These are phyloP conservation scores for Wallacemonas sp. DNA, from an alignment of 208 protist species.

Conservation along the genomic window DNA sequence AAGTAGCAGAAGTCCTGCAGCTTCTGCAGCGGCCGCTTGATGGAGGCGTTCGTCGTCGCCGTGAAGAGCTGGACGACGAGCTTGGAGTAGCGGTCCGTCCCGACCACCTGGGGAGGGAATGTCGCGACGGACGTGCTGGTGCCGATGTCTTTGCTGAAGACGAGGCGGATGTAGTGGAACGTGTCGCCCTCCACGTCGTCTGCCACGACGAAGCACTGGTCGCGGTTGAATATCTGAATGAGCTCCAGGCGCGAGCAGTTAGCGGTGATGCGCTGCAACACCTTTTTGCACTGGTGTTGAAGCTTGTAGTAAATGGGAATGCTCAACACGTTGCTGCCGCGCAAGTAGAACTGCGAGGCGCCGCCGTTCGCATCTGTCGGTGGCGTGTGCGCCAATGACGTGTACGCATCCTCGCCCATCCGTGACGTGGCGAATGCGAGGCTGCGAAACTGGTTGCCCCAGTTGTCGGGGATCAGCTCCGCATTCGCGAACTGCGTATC, in stretches of 20 bases:
- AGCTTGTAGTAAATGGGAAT: constrained; percentile 91
- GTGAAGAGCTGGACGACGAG: constrained; percentile 87
- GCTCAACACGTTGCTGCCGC: constrained; percentile 60
- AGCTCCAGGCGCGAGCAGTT: constrained; percentile 81
- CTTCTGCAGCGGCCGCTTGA: constrained; percentile 72
- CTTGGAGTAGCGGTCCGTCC: constrained; percentile 61
- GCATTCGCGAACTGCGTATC: constrained; percentile 76
- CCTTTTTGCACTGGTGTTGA: constrained; percentile 86
- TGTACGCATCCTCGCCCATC: constrained; percentile 7
- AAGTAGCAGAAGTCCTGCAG: constrained; percentile 87
- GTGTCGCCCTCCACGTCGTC: constrained; percentile 78
- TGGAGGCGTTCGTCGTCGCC: constrained; percentile 53
- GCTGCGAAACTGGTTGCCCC: constrained; percentile 83
- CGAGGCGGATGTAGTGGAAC: constrained; percentile 88
- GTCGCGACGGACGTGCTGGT: constrained; percentile 41
- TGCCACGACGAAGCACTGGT: constrained; percentile 86
- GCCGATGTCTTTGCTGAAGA: constrained; percentile 81
- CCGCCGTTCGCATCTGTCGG: constrained; percentile 4
- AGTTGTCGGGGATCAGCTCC: constrained; percentile 73
- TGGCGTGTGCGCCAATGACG: constrained; percentile 12
- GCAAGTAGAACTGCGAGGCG: constrained; percentile 50
- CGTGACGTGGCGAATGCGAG: constrained; percentile 10
- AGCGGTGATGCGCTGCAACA: constrained; percentile 66
- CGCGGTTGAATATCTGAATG: constrained; percentile 81
- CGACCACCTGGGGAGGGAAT: constrained; percentile 48